Evolutionary conservation across 2,329 filamentous ascomycete genomes (phyloP).

Genomic region (Fusarium torulosum): DNA sequence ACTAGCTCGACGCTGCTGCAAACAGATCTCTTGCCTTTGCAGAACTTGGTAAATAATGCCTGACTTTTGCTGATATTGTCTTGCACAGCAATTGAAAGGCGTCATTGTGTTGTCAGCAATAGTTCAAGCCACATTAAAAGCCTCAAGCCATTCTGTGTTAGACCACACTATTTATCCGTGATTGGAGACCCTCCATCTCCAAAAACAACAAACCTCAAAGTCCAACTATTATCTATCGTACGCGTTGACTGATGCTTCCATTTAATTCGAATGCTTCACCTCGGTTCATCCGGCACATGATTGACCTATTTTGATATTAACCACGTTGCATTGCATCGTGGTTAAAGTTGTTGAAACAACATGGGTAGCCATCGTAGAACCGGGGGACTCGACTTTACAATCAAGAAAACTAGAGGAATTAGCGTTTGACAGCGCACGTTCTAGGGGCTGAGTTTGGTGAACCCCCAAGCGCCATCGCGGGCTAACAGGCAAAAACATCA

Average conservation of each 20-base stretch:
- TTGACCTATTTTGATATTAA: conserved; percentile 21
- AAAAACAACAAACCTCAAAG: conserved; percentile 27
- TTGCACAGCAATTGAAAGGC: conserved; percentile 6
- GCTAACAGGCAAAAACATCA: conserved; percentile 13
- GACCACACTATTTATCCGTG: neutral
- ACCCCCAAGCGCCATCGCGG: conserved; percentile 24
- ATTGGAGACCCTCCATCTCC: conserved; percentile 35
- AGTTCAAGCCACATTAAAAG: conserved; percentile 22
- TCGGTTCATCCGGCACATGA: conserved; percentile 14
- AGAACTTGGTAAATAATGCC: conserved; percentile 21
- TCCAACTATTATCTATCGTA: conserved; percentile 5
- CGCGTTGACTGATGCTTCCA: conserved; percentile 10
- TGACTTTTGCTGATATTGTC: neutral
- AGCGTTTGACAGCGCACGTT: conserved; percentile 32
- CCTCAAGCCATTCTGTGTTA: conserved; percentile 19
- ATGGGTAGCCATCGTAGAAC: conserved; percentile 5
- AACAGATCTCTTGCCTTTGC: conserved; percentile 25
- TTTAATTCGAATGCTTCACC: conserved; percentile 7
- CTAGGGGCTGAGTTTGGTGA: conserved; percentile 17
- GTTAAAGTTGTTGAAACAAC: conserved; percentile 30
- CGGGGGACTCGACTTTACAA: conserved; percentile 13
- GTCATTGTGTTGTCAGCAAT: conserved; percentile 29
- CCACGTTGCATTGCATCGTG: conserved; percentile 32
- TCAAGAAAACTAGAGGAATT: conserved; percentile 26
- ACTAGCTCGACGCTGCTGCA: conserved; percentile 8